Conservation (phyloP, 1,284 basidiomycete species). For the Ustilago trichophora region DNA sequence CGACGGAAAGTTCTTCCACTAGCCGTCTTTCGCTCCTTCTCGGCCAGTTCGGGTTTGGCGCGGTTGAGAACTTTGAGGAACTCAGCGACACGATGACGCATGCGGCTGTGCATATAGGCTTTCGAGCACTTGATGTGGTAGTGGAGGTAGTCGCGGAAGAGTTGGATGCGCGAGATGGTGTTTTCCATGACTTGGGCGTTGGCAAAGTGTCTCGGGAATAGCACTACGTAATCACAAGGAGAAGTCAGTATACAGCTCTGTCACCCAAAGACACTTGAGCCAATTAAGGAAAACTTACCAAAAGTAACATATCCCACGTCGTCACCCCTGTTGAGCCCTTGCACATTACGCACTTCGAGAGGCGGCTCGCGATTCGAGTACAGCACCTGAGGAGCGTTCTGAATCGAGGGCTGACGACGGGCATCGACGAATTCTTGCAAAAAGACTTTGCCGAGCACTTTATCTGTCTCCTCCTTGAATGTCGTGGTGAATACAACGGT, state of each 20-base stretch:
- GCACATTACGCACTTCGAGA: conserved; percentile 88
- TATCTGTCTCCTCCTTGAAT: conserved; percentile 97
- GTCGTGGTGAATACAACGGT: conserved; percentile 97
- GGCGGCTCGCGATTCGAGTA: conserved; percentile 96
- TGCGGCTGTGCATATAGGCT: conserved; percentile 98
- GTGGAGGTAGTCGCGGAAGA: conserved; percentile 97
- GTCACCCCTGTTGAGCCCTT: conserved; percentile 82
- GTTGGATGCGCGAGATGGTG: conserved; percentile 93
- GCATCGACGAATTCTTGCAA: conserved; percentile 99
- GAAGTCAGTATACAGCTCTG: too few species aligned
- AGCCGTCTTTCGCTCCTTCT: conserved; percentile 89
- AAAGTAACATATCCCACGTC: conserved; percentile 99
- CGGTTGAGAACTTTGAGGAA: conserved; percentile 98
- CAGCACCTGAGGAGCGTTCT: conserved; percentile 97
- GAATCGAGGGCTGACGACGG: conserved; percentile 87
- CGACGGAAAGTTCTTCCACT: conserved; percentile 68
- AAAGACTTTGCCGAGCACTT: conserved; percentile 96
- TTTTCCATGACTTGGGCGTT: conserved; percentile 77
- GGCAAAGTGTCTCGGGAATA: conserved; percentile 94
- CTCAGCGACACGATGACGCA: conserved; percentile 92
- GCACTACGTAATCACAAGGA: conserved; percentile 71
- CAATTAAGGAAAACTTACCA: too few species aligned
- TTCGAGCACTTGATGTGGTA: conserved; percentile 99
- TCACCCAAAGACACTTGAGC: too few species aligned
- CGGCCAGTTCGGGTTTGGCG: conserved; percentile 90